phyloP scores from a whole-genome alignment of 2,329 filamentous ascomycete genomes.

The Sporothrix mexicana region DNA sequence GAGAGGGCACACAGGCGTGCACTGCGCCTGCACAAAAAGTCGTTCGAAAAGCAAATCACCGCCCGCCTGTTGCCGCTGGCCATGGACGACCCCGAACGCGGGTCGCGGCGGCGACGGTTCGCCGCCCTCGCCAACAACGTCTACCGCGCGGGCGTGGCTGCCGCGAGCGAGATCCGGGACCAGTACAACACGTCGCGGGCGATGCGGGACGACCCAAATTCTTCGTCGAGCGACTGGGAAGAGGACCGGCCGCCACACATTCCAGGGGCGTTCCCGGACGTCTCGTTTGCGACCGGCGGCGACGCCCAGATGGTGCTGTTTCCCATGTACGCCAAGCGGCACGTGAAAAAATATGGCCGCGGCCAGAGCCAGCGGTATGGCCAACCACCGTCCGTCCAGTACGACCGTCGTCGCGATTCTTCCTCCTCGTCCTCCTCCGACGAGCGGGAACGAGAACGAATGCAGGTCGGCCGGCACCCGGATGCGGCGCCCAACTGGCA shows the following conservation, averaged over 20 bases:
- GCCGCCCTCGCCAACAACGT: constrained; percentile 66
- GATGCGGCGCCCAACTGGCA: constrained; percentile 63
- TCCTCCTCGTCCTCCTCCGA: no score
- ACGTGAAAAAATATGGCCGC: constrained; percentile 63
- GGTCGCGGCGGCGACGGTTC: constrained; percentile 77
- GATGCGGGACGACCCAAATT: constrained; percentile 45
- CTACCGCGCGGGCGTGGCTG: constrained; percentile 62
- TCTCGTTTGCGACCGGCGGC: constrained; percentile 77
- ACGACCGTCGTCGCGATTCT: no score
- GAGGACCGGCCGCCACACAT: constrained; percentile 56
- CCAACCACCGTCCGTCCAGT: no score
- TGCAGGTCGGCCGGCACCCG: constrained; percentile 21
- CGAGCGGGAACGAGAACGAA: no score
- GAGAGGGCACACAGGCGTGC: constrained; percentile 51
- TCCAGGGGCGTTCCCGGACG: constrained; percentile 81
- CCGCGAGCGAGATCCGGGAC: constrained; percentile 64
- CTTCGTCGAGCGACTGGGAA: constrained; percentile 44
- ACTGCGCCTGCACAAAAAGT: constrained; percentile 43
- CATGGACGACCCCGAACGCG: constrained; percentile 60
- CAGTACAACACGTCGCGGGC: constrained; percentile 60
- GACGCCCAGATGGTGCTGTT: constrained; percentile 95
- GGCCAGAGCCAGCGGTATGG: neutral
- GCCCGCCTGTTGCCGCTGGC: constrained; percentile 55
- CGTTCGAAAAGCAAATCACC: constrained; percentile 52
- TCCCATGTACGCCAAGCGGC: constrained; percentile 85